Evolutionary conservation across 345 rosid species (phyloP).

Genomic region (Turritis glabra): DNA sequence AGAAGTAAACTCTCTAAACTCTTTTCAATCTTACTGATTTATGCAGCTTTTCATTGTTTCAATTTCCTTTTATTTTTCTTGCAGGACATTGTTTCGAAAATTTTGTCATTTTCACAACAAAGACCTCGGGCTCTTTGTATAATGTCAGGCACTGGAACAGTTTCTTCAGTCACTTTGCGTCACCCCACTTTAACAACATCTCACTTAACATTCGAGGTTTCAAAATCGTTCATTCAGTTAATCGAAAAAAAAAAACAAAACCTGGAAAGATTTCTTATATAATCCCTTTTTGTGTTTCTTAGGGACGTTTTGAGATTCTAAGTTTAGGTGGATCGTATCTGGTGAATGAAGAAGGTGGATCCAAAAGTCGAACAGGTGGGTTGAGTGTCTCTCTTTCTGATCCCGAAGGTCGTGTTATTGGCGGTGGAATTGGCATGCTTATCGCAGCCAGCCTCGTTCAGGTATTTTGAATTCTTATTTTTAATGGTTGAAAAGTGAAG

Average conservation of each 20-base stretch:
- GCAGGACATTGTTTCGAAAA: slow-evolving; percentile 84
- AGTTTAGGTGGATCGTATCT: slow-evolving; percentile 93
- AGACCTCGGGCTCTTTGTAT: slow-evolving; percentile 90
- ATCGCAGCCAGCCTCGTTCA: slow-evolving; percentile 81
- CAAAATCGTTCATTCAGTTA: slow-evolving; percentile 17
- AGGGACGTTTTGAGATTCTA: slow-evolving; percentile 93
- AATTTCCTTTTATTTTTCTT: background rate
- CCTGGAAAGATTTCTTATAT: background rate
- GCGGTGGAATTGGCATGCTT: slow-evolving; percentile 81
- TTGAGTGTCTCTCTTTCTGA: slow-evolving; percentile 89
- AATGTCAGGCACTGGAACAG: slow-evolving; percentile 89
- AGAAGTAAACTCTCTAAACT: slow-evolving; percentile 54
- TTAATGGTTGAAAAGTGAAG: background rate
- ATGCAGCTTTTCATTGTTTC: slow-evolving; percentile 7
- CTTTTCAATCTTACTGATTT: background rate
- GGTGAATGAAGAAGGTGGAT: slow-evolving; percentile 85
- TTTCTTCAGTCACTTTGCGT: slow-evolving; percentile 83
- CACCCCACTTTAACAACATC: slow-evolving; percentile 69
- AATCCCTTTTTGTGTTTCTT: slow-evolving; percentile 29
- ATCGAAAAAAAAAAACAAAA: background rate
- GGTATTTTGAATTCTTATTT: slow-evolving; percentile 44
- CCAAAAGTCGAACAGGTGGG: slow-evolving; percentile 81
- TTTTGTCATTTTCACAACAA: slow-evolving; percentile 81
- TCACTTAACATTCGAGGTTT: slow-evolving; percentile 73
- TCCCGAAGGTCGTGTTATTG: slow-evolving; percentile 86